phyloP scores from a whole-genome alignment of 306 rosid genomes.

The Cicer yamashitae region DNA sequence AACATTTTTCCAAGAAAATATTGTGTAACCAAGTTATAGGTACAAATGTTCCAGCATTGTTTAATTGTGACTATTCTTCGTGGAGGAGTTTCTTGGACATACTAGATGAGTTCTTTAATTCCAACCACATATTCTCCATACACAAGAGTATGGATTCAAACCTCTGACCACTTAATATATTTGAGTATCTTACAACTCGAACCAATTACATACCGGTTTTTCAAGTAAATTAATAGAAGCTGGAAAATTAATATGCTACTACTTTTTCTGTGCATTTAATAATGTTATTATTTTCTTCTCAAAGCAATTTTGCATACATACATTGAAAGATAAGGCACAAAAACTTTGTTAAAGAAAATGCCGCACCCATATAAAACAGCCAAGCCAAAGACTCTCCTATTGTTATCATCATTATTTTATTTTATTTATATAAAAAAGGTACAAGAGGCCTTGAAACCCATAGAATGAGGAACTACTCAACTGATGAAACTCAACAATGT shows the following conservation, averaged over 20 bases:
- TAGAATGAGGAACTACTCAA: constrained; percentile 30
- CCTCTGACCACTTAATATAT: no score
- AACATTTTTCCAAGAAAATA: no score
- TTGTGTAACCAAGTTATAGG: no score
- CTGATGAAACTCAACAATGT: constrained; percentile 20
- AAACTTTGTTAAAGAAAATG: constrained; percentile 4
- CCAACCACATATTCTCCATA: no score
- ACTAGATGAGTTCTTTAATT: no score
- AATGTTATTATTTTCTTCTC: not conserved
- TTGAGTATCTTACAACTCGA: no score
- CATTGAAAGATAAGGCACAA: not conserved
- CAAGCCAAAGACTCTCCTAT: not conserved
- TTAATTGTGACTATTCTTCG: no score
- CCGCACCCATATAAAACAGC: not conserved
- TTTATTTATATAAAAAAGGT: not conserved
- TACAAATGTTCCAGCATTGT: no score
- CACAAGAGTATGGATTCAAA: no score
- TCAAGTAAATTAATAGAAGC: no score
- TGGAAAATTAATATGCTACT: not conserved
- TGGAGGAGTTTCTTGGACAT: no score
- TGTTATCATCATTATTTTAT: constrained; percentile 1
- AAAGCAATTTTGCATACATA: not conserved
- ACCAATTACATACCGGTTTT: no score
- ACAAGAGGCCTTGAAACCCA: constrained; percentile 9
- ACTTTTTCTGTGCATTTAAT: not conserved